A percentile compares a stretch with the other conserved stretches of the same genome.
Evolutionary conservation across 2,329 filamentous ascomycete genomes (phyloP).

Genomic region (Ophiostoma piceae): DNA sequence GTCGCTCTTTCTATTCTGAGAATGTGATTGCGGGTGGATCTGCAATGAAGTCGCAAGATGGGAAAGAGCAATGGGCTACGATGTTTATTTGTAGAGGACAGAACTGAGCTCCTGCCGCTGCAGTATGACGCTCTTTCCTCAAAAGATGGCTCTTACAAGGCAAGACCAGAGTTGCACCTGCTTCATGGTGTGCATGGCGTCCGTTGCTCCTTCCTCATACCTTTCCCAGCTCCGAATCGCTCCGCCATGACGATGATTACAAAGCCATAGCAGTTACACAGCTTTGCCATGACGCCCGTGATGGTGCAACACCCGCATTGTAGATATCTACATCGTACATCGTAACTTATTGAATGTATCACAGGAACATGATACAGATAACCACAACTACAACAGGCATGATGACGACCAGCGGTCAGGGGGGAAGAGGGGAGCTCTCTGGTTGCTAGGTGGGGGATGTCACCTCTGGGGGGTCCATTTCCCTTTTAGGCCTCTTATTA

Average conservation of each 20-base stretch:
- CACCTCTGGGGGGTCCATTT: not conserved
- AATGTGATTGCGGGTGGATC: not conserved
- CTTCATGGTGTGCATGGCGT: not conserved
- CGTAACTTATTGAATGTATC: not conserved
- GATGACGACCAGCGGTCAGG: slow-evolving; percentile 6
- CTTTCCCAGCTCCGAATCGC: not conserved
- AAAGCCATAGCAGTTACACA: not conserved
- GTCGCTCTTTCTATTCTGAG: not conserved
- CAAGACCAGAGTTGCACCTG: not conserved
- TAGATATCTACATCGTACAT: too few species aligned
- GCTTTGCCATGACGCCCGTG: not conserved
- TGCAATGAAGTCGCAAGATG: not conserved
- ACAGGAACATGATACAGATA: not conserved
- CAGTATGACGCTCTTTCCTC: not conserved
- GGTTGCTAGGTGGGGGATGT: slow-evolving; percentile 17
- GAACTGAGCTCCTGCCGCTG: slow-evolving; percentile 4
- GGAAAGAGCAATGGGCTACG: not conserved
- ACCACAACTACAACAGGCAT: not conserved
- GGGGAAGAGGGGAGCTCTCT: slow-evolving; percentile 17
- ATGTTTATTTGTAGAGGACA: not conserved
- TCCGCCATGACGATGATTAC: not conserved
- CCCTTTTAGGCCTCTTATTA: slow-evolving; percentile 1
- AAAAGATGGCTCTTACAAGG: not conserved
- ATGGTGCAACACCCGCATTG: too few species aligned
- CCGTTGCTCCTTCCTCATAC: not conserved